Base-by-base conservation (phyloP, 2,329 filamentous ascomycete genomes). In the Colletotrichum phormii region DNA sequence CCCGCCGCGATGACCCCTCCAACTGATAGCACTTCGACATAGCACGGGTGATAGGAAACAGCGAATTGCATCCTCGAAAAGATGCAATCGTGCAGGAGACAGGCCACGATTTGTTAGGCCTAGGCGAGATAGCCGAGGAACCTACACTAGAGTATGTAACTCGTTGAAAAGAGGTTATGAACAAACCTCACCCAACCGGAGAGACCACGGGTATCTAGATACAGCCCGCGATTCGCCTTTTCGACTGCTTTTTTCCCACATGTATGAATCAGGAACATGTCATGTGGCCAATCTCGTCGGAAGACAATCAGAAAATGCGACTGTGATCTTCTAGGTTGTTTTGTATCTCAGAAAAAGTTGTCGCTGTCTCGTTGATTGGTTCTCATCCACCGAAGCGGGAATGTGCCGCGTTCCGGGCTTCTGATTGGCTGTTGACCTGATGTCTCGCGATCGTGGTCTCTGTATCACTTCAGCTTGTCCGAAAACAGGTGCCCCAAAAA, bases 341-440 rank as follows among this genome's bases (percentile, higher is more conserved):
- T 22, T n/a, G 18, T 22, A 49, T 9, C 18, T 49, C 3, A 49
- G 6, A 0, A 22, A 22, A n/a, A 18, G 1, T 35, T 37, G 3
- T 26, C 13, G 46, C 42, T 51, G 26, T 67, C 37, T 68, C 64
- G 61, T 35, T 64, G 65, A 64, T 70, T 60, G 66, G 59, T 61
- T 71, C 55, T 71, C 60, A 5, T 70, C 66, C 71, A 64, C 53
- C 57, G 29, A 31, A 72, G 46, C 24, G 53, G 64, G 53, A 68
- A 63, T 77, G 75, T 77, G 75, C 72, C 18, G 64, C 8, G 15
- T 29, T 64, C 24, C 29, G 3, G 24, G 51, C 11, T 13, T 64
- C 64, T 75, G 24, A 77, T 77, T 77, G 75, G 75, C 62, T 57
- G 35, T 13, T 13, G 29, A 46, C 51, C 35, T 42, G 42, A 64